Evolutionary conservation across 495 filamentous ascomycete species (phyloP).

Genomic region (Talaromyces wortmannii): DNA sequence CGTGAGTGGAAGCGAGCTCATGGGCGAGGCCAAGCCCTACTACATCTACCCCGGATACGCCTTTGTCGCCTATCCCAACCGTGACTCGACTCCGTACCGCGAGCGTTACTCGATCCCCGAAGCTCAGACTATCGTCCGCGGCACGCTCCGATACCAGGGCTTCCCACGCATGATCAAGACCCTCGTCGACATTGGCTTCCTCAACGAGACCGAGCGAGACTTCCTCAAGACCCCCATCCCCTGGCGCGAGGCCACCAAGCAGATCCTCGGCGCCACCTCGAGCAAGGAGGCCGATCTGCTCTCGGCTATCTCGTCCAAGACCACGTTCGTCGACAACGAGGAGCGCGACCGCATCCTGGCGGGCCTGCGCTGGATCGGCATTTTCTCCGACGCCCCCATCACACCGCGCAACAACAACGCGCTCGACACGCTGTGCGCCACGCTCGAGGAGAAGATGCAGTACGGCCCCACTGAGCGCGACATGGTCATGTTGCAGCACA

Average conservation of each 20-base stretch:
- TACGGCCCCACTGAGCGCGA: constrained; percentile 81
- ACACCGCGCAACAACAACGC: constrained; percentile 66
- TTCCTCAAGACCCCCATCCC: constrained; percentile 54
- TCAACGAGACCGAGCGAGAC: constrained; percentile 56
- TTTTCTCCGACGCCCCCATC: constrained; percentile 73
- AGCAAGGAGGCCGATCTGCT: constrained; percentile 58
- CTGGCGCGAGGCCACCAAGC: constrained; percentile 77
- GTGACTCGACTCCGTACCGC: constrained; percentile 79
- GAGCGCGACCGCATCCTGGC: constrained; percentile 70
- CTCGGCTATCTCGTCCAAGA: constrained; percentile 67
- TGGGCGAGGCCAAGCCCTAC: constrained; percentile 87
- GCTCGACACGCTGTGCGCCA: constrained; percentile 84
- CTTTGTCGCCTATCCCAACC: constrained; percentile 91
- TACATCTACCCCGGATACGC: constrained; percentile 82
- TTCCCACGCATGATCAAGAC: constrained; percentile 83
- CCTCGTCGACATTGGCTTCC: constrained; percentile 81
- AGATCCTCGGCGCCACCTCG: constrained; percentile 62
- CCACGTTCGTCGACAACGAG: constrained; percentile 60
- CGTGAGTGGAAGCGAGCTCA: constrained; percentile 59
- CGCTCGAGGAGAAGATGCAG: constrained; percentile 87
- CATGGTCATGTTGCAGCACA: constrained; percentile 85
- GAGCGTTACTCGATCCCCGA: constrained; percentile 91
- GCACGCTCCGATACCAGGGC: constrained; percentile 77
- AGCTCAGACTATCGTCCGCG: constrained; percentile 47
- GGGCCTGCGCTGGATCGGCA: constrained; percentile 78